Conservation (phyloP, 202 grass and related monocot species). For the Hordeum pubiflorum region DNA sequence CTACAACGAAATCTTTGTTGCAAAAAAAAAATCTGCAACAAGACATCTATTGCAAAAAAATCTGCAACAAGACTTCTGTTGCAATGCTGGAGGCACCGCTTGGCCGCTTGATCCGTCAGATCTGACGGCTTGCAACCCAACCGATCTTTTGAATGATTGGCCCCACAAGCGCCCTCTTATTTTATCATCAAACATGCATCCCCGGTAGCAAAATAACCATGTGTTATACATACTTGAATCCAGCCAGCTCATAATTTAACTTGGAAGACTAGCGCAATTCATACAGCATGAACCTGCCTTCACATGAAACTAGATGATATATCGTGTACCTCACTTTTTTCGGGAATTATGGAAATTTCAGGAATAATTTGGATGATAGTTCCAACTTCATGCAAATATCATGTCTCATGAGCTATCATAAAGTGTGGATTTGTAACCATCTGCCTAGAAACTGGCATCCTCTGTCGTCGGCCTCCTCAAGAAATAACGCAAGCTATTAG, state of each 20-base stretch:
- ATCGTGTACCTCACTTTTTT: constrained; percentile 25
- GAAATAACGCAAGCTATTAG: constrained; percentile 90
- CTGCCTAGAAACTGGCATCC: constrained; percentile 64
- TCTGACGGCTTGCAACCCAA: too few relatives aligned
- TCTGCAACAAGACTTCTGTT: too few relatives aligned
- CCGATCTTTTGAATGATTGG: background rate
- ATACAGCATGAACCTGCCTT: constrained; percentile 4
- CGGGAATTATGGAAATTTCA: background rate
- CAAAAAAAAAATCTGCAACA: too few relatives aligned
- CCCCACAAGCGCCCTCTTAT: constrained; percentile 31
- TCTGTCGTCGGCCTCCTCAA: constrained; percentile 89
- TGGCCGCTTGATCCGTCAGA: too few relatives aligned
- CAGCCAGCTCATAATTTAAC: background rate
- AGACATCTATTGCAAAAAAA: too few relatives aligned
- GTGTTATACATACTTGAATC: constrained; percentile 21
- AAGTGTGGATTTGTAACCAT: background rate
- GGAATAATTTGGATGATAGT: constrained; percentile 9
- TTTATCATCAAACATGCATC: constrained; percentile 27
- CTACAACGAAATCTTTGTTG: too few relatives aligned
- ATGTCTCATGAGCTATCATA: background rate
- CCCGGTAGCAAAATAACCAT: constrained; percentile 19
- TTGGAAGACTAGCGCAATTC: background rate
- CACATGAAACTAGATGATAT: constrained; percentile 8
- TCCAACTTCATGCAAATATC: background rate
- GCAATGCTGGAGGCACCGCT: too few relatives aligned